These are phyloP conservation scores for Pelargonium australe DNA, from an alignment of 441 rosid genomes.

Conservation along the genomic window DNA sequence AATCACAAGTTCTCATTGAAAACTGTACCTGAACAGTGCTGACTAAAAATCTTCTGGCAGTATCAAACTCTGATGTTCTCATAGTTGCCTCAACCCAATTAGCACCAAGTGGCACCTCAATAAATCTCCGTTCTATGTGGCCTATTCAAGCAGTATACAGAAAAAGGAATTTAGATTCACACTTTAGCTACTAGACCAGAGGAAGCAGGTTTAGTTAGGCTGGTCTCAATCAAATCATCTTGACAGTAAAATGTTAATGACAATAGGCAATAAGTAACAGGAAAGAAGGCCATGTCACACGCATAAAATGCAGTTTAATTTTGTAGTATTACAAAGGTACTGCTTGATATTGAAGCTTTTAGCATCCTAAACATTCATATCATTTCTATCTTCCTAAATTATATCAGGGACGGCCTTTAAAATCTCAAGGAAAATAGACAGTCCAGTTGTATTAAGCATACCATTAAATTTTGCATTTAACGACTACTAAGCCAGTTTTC, in stretches of 20 bases:
- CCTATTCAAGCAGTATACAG: conserved; percentile 40
- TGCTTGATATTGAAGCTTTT: background rate
- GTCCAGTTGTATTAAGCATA: background rate
- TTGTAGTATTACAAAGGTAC: background rate
- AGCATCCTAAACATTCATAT: background rate
- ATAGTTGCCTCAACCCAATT: conserved; percentile 96
- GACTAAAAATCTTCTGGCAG: conserved; percentile 69
- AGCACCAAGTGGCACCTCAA: conserved; percentile 87
- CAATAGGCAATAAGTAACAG: background rate
- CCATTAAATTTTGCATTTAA: background rate
- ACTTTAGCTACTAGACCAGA: conserved; percentile 2
- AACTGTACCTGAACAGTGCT: conserved; percentile 79
- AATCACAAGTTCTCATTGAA: conserved; percentile 17
- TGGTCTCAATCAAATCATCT: conserved; percentile 4
- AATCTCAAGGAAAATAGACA: background rate
- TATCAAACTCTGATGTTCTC: conserved; percentile 81
- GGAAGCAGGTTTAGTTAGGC: background rate
- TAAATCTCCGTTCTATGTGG: conserved; percentile 79
- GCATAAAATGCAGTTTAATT: background rate
- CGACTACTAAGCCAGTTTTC: background rate
- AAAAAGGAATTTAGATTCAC: conserved; percentile 14
- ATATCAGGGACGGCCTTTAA: background rate
- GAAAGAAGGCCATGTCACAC: background rate
- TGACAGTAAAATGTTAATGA: background rate
- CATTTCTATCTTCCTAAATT: background rate